Conservation (phyloP, 1,139 yeast genomes). For the Candida neerlandica region DNA sequence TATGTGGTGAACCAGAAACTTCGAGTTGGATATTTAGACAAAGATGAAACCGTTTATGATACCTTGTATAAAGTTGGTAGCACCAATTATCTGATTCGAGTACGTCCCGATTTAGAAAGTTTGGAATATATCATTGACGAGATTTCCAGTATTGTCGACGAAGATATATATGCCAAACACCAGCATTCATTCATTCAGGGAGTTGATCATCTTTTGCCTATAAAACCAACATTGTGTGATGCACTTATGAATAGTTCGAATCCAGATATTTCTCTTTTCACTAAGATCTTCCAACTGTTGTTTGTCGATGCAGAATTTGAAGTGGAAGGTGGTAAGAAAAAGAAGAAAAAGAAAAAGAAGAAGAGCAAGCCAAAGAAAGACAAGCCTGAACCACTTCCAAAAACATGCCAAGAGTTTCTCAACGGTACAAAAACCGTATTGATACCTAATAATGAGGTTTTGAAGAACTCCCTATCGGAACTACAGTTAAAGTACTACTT, state of each 20-base stretch:
- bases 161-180: slow-evolving; percentile 65
- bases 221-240: slow-evolving; percentile 48
- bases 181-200: slow-evolving; percentile 79
- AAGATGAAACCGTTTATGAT: slow-evolving; percentile 30
- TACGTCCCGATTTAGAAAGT: slow-evolving; percentile 32
- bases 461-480: slow-evolving; percentile 28
- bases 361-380: slow-evolving; percentile 16
- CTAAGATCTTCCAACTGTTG: slow-evolving; percentile 34
- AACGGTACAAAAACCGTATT: slow-evolving; percentile 32
- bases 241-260: slow-evolving; percentile 30
- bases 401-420: slow-evolving; percentile 33
- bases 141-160: slow-evolving; percentile 56
- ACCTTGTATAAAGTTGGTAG: slow-evolving; percentile 26
- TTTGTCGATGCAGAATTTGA: slow-evolving; percentile 20
- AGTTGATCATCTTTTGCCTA: slow-evolving; percentile 52
- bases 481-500: slow-evolving; percentile 35
- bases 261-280: slow-evolving; percentile 28
- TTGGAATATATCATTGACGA: slow-evolving; percentile 49
- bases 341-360: slow-evolving; percentile 13
- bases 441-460: slow-evolving; percentile 36
- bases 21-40: slow-evolving; percentile 35
- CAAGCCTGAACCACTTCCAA: slow-evolving; percentile 19
- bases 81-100: slow-evolving; percentile 28
- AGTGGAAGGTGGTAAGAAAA: slow-evolving; percentile 5
- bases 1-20: slow-evolving; percentile 40